These are phyloP conservation scores for Salix koriyanagi DNA, from an alignment of 345 rosid species.

Conservation along the genomic window DNA sequence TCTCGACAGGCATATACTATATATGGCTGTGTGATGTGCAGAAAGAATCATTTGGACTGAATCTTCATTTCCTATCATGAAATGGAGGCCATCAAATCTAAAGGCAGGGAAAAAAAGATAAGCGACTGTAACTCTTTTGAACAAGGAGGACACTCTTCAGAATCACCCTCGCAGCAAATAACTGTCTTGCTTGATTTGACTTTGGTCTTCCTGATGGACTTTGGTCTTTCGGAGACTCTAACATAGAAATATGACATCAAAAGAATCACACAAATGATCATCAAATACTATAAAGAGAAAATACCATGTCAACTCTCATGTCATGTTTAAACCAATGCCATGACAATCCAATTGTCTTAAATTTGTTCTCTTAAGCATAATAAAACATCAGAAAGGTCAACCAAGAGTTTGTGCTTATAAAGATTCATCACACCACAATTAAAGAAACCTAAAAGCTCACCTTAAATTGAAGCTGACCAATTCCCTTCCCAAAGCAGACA, in stretches of 20 bases:
- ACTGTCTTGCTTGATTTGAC: background rate
- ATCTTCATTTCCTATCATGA: background rate
- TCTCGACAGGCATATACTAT: no score
- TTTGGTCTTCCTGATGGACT: slow-evolving; percentile 34
- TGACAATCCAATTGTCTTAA: background rate
- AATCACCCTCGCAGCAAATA: background rate
- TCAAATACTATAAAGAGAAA: background rate
- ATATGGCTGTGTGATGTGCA: no score
- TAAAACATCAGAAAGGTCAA: background rate
- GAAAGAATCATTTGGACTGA: background rate
- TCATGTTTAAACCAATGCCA: background rate
- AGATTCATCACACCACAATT: background rate
- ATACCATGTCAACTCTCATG: slow-evolving; percentile 27
- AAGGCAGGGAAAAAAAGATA: background rate
- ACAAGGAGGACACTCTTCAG: background rate
- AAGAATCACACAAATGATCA: slow-evolving; percentile 6
- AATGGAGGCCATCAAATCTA: background rate
- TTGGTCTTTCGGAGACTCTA: slow-evolving; percentile 64
- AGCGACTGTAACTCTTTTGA: background rate
- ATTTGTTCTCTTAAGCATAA: background rate
- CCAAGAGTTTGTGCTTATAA: background rate
- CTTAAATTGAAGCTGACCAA: background rate
- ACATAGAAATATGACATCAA: background rate
- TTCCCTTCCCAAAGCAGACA: background rate
- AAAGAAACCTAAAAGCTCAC: background rate